These are phyloP conservation scores for Ambrosia trifida DNA, from an alignment of 129 eudicot species.

Conservation along the genomic window DNA sequence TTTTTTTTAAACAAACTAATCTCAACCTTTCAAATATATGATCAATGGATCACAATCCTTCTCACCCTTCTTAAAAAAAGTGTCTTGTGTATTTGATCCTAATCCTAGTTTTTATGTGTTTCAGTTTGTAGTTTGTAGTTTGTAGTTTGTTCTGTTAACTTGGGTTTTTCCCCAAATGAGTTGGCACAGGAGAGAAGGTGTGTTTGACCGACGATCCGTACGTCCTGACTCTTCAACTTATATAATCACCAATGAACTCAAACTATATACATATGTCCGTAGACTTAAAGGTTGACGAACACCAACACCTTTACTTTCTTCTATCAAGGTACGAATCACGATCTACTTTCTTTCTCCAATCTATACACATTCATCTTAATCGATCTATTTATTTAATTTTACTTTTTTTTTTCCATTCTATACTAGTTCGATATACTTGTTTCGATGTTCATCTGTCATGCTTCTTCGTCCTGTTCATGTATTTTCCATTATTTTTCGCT, in stretches of 20 bases:
- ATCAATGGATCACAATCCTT: too few relatives aligned
- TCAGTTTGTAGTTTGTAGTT: too few relatives aligned
- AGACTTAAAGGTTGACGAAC: slow-evolving; percentile 34
- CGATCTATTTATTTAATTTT: not conserved
- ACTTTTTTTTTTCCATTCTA: slow-evolving; percentile 19
- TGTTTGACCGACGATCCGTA: too few relatives aligned
- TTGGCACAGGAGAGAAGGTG: not conserved
- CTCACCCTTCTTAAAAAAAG: too few relatives aligned
- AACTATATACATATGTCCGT: not conserved
- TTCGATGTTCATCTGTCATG: slow-evolving; percentile 5
- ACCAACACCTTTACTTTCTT: not conserved
- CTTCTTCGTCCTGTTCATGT: not conserved
- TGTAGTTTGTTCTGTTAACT: too few relatives aligned
- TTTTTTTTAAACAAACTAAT: too few relatives aligned
- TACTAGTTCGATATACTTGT: not conserved
- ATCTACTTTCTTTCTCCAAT: slow-evolving; percentile 1
- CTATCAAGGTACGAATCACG: slow-evolving; percentile 25
- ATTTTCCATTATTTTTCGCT: not conserved
- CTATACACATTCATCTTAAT: not conserved
- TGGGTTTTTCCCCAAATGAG: not conserved
- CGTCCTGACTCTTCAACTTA: not conserved
- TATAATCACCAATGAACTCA: not conserved
- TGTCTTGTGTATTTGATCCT: too few relatives aligned
- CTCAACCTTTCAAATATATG: too few relatives aligned
- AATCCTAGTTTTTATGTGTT: too few relatives aligned